Evolutionary conservation across 441 rosid genomes (phyloP).

Genomic region (Arabidopsis lyrata): DNA sequence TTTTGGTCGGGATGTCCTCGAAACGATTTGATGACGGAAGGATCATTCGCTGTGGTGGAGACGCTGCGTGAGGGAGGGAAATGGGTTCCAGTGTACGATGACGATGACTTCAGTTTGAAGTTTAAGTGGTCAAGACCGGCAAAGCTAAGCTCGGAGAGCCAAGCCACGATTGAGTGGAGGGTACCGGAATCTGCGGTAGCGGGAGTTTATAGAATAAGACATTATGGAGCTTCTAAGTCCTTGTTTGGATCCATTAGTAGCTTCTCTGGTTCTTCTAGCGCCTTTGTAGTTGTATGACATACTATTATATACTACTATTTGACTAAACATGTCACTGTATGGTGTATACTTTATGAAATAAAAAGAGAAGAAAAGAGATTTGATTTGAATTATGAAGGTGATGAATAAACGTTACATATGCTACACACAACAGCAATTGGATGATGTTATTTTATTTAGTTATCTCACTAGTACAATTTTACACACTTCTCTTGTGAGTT

Average conservation of each 20-base stretch:
- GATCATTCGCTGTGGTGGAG: conserved; percentile 74
- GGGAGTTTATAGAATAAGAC: conserved; percentile 65
- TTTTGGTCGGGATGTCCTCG: conserved; percentile 82
- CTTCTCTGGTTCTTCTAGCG: conserved; percentile 69
- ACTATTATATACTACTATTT: neutral
- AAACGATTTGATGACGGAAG: conserved; percentile 76
- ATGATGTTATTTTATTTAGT: neutral
- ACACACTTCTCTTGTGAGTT: conserved; percentile 31
- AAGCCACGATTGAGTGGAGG: conserved; percentile 67
- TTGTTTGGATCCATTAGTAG: conserved; percentile 56
- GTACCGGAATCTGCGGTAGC: conserved; percentile 53
- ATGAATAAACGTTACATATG: neutral
- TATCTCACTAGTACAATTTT: conserved; percentile 16
- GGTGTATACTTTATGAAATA: conserved; percentile 1
- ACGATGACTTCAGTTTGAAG: conserved; percentile 68
- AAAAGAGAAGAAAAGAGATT: neutral
- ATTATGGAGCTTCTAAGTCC: conserved; percentile 69
- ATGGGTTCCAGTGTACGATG: conserved; percentile 68
- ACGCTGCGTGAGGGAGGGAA: conserved; percentile 51
- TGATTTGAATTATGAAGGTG: neutral
- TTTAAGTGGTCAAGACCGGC: conserved; percentile 72
- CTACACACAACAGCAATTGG: neutral
- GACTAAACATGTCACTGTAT: neutral
- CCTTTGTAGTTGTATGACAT: conserved; percentile 57
- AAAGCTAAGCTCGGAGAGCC: conserved; percentile 59